Evolutionary conservation across 192 early-diverging fungal species (phyloP), one percentile per base, ranked within the genome.

Genomic region (Umbelopsis isabellina): DNA sequence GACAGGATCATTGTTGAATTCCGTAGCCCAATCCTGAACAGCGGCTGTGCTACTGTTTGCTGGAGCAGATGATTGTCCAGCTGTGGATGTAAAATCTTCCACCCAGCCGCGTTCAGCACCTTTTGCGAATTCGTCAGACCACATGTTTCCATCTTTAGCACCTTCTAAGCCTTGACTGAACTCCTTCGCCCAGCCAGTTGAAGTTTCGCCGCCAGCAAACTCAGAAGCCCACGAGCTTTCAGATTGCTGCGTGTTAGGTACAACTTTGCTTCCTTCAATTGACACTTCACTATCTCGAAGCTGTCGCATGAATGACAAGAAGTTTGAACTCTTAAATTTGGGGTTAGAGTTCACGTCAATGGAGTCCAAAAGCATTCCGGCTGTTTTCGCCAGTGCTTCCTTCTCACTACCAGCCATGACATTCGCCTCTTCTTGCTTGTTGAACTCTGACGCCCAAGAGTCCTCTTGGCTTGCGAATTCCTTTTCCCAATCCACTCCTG

Each of bases 281-380:
- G 86, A 86, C 1, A 97, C 87, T 77, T 97, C 90, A 20, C 88
- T 83, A 83, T 99, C 94, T 20, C 94, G 85, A 49, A 99, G 81
- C 74, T 95, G 86, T 66, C 93, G 85, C 95, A 99, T 98, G 76
- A 99, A 90, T 13, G 85, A 87, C 80, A 98, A 79, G 70, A 99
- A 99, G 47, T 93, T 88, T 16, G 94, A 97, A 66, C 91, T 86
- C 70, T 91, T 90, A 72, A 99, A 96, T 80, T 98, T 98, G 35
- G 97, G 95, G 67, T 98, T 97, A 47, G 86, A 80, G 5, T 90
- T 83, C n/a, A 73, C 79, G 35, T 87, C 76, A 18, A 98, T 91
- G 35, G 89, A 86, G 37, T 92, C 88, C 15, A 97, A 75, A 25
- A 99, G 84, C 66, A 92, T 82, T 11, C 87, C 90, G 27, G 97